Evolutionary conservation across 192 early-diverging fungal species (phyloP).

Genomic region (Entomortierella chlamydospora): DNA sequence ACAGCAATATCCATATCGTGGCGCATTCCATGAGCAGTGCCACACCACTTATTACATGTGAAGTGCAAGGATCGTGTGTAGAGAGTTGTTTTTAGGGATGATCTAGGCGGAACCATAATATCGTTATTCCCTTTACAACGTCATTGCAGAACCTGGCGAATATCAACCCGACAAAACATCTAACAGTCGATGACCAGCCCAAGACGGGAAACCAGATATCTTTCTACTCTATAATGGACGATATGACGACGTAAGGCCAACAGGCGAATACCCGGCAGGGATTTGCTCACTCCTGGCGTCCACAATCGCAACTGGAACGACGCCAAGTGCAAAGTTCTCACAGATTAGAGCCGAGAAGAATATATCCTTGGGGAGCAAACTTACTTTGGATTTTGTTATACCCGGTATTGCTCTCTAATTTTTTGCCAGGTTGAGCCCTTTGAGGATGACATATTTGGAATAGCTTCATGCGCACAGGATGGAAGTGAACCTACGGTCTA

Average conservation of each 20-base stretch:
- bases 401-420: conserved; percentile 61
- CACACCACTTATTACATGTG: conserved; percentile 52
- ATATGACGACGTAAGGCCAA: conserved; percentile 36
- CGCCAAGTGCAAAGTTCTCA: too few relatives aligned
- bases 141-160: conserved; percentile 41
- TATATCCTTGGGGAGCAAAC: conserved; percentile 61
- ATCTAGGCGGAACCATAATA: conserved; percentile 41
- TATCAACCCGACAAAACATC: conserved; percentile 20
- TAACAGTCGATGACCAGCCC: conserved; percentile 40
- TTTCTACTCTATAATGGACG: conserved; percentile 42
- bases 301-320: conserved; percentile 33
- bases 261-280: conserved; percentile 53
- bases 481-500: conserved; percentile 28
- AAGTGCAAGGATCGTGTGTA: conserved; percentile 26
- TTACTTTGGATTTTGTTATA: conserved; percentile 63
- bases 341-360: too few relatives aligned
- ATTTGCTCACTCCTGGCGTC: conserved; percentile 57
- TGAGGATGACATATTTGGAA: conserved; percentile 64
- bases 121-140: conserved; percentile 59
- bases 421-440: too few relatives aligned
- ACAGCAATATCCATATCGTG: conserved; percentile 56
- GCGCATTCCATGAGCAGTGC: conserved; percentile 59
- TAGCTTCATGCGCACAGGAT: conserved; percentile 53
- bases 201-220: conserved; percentile 49
- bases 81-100: conserved; percentile 33